These are phyloP conservation scores for Bonia amplexicaulis DNA, from an alignment of 176 grass and related monocot species.

Conservation along the genomic window DNA sequence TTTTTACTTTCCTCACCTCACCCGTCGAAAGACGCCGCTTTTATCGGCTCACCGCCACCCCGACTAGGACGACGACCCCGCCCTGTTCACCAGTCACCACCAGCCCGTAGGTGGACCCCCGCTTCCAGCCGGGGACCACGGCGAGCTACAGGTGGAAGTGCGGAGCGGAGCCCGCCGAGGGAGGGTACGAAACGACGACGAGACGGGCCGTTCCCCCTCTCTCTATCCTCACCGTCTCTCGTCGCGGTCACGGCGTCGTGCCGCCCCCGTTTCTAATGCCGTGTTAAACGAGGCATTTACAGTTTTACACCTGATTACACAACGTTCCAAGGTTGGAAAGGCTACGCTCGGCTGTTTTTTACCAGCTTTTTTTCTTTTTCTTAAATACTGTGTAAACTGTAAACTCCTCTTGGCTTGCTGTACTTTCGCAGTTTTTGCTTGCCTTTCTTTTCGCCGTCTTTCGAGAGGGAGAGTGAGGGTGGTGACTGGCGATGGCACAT, in stretches of 20 bases:
- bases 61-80: background rate
- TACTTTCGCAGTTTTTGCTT: background rate
- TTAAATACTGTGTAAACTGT: background rate
- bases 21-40: slow-evolving; percentile 20
- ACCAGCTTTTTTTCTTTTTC: background rate
- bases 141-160: slow-evolving; percentile 15
- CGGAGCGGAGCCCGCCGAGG: background rate
- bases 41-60: slow-evolving; percentile 17
- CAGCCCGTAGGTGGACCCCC: background rate
- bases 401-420: background rate
- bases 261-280: background rate
- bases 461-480: background rate
- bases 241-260: slow-evolving; percentile 18
- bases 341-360: slow-evolving; percentile 13
- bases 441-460: background rate
- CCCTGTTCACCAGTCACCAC: background rate
- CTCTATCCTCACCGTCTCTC: background rate
- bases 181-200: slow-evolving; percentile 2
- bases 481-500: too few species aligned
- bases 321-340: background rate
- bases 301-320: background rate
- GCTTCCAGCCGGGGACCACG: background rate
- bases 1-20: slow-evolving; percentile 21
- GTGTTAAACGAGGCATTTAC: slow-evolving; percentile 26
- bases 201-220: slow-evolving; percentile 18